Percentiles rank a stretch among this genome's conserved stretches.
Conservation (phyloP, 75 land plant species). For the Adiantum capillusveneris region DNA sequence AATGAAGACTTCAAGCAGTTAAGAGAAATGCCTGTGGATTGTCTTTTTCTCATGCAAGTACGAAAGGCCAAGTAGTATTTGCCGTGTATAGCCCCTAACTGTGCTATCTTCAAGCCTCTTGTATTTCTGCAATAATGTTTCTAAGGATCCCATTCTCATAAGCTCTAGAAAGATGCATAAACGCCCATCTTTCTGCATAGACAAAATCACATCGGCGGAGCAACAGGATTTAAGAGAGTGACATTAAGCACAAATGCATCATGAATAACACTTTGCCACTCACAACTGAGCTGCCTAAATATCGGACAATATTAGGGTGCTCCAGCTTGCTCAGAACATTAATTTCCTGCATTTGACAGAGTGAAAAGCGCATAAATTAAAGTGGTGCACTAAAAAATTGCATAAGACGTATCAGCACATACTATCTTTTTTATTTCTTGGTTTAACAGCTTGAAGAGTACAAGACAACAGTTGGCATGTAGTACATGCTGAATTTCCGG, state of each 20-base stretch:
- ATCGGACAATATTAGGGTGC: slow-evolving; percentile 47
- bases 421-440: no score
- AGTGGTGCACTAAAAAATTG: not conserved
- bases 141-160: slow-evolving; percentile 37
- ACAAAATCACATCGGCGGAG: not conserved
- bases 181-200: slow-evolving; percentile 25
- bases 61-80: slow-evolving; percentile 34
- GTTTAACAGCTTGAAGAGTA: no score
- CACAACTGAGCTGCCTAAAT: slow-evolving; percentile 28
- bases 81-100: slow-evolving; percentile 39
- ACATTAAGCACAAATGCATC: no score
- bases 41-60: slow-evolving; percentile 41
- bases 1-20: not conserved
- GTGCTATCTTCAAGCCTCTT: slow-evolving; percentile 26
- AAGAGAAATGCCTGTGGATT: slow-evolving; percentile 30
- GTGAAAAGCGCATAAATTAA: not conserved
- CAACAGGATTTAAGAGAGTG: no score
- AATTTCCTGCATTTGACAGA: slow-evolving; percentile 26
- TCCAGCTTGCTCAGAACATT: slow-evolving; percentile 32
- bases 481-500: slow-evolving; percentile 40
- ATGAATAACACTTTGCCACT: no score
- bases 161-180: slow-evolving; percentile 44
- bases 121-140: slow-evolving; percentile 22
- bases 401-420: not conserved
- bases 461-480: no score